A percentile compares a stretch with the other conserved stretches of the same genome.
phyloP scores from a whole-genome alignment of 2,329 filamentous ascomycete species.

The Emmonsia crescens region DNA sequence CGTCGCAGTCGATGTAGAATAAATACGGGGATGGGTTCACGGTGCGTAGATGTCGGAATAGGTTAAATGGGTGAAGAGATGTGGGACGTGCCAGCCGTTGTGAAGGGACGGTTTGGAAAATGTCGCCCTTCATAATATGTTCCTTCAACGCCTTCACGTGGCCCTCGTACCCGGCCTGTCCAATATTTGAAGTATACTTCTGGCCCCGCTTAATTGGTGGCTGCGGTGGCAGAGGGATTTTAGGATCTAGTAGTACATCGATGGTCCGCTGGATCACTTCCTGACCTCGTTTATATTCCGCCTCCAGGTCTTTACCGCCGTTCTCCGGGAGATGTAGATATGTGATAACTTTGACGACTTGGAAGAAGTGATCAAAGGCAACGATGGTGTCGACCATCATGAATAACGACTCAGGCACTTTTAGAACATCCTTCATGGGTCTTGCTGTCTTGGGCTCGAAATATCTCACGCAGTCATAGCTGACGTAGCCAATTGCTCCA shows the following conservation, averaged over 20 bases:
- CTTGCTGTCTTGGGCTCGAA: constrained; percentile 95
- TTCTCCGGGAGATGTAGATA: constrained; percentile 63
- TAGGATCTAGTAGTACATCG: constrained; percentile 58
- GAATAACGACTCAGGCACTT: constrained; percentile 87
- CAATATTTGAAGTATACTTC: constrained; percentile 86
- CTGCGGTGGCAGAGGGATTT: constrained; percentile 69
- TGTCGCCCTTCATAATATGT: constrained; percentile 84
- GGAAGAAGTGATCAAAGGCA: constrained; percentile 89
- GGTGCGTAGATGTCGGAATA: constrained; percentile 91
- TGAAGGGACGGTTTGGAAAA: constrained; percentile 94
- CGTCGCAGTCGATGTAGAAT: constrained; percentile 85
- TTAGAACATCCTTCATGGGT: constrained; percentile 74
- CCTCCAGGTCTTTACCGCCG: constrained; percentile 47
- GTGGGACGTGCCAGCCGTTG: constrained; percentile 88
- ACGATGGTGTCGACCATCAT: constrained; percentile 95
- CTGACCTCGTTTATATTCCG: constrained; percentile 59
- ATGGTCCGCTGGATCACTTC: constrained; percentile 56
- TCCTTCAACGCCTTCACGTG: constrained; percentile 79
- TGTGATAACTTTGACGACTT: constrained; percentile 84
- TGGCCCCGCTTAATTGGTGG: constrained; percentile 60
- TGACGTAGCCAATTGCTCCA: constrained; percentile 90
- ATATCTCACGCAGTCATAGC: constrained; percentile 94
- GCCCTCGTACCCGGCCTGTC: constrained; percentile 74
- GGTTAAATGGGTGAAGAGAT: constrained; percentile 89
- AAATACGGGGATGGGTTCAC: constrained; percentile 96